A percentile compares a stretch with the other conserved stretches of the same genome.
phyloP scores from a whole-genome alignment of 2,329 filamentous ascomycete species.

The Sporothrix brunneoviolacea region DNA sequence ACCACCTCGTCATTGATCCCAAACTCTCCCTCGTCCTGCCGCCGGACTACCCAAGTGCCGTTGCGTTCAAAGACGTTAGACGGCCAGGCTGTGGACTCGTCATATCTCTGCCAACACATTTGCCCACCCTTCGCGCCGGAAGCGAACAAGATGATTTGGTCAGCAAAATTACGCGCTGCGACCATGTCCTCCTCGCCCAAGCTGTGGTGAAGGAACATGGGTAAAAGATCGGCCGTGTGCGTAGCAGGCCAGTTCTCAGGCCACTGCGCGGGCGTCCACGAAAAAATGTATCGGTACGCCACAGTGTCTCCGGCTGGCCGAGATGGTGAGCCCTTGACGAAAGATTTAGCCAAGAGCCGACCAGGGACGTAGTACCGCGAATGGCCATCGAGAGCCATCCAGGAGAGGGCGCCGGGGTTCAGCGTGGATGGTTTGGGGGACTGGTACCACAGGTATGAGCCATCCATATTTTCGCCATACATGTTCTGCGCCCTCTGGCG shows the following conservation, averaged over 20 bases:
- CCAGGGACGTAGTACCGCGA: constrained; percentile 3
- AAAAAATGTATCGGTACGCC: constrained; percentile 1
- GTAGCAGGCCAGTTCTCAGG: neutral
- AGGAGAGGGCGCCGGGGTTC: neutral
- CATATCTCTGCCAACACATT: neutral
- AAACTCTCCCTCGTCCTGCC: neutral
- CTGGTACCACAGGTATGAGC: neutral
- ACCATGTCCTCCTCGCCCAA: neutral
- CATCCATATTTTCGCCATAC: neutral
- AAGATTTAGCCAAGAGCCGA: neutral
- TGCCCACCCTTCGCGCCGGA: neutral
- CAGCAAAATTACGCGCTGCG: neutral
- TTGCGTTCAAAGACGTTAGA: neutral
- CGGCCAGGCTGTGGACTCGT: neutral
- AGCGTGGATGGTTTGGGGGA: neutral
- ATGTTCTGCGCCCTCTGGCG: neutral
- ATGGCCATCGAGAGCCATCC: constrained; percentile 1
- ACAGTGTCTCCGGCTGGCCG: neutral
- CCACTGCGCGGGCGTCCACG: neutral
- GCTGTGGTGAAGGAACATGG: neutral
- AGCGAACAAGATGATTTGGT: constrained; percentile 2
- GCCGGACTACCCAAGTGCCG: neutral
- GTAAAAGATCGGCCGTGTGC: neutral
- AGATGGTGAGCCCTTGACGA: neutral
- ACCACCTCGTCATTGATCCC: neutral